These are phyloP conservation scores for Dalechampia spathulata DNA, from an alignment of 441 rosid species.

Conservation along the genomic window DNA sequence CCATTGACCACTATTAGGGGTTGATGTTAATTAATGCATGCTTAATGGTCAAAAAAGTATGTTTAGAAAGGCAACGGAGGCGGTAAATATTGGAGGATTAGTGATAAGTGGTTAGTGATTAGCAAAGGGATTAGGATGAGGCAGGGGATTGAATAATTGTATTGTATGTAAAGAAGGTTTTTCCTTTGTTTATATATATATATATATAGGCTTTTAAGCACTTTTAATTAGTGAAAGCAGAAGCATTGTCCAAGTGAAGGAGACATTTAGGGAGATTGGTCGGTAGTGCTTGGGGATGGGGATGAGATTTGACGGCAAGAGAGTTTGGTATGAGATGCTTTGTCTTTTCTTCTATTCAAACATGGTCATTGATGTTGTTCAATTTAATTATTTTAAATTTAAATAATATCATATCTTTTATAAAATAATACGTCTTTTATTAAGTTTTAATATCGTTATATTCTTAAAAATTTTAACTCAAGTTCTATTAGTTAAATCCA, in stretches of 20 bases:
- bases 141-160: background rate
- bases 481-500: too few relatives aligned
- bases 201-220: background rate
- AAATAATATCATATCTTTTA: too few relatives aligned
- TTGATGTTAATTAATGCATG: background rate
- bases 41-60: slow-evolving; percentile 4
- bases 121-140: slow-evolving; percentile 6
- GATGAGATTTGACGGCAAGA: background rate
- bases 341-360: too few relatives aligned
- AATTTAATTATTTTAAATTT: too few relatives aligned
- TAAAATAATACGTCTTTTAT: too few relatives aligned
- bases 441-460: too few relatives aligned
- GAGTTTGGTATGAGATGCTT: too few relatives aligned
- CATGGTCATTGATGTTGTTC: too few relatives aligned
- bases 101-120: background rate
- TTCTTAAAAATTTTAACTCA: too few relatives aligned
- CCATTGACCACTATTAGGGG: slow-evolving; percentile 6
- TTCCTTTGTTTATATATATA: too few relatives aligned
- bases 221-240: background rate
- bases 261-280: slow-evolving; percentile 15
- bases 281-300: slow-evolving; percentile 22
- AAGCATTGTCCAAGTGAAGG: slow-evolving; percentile 18
- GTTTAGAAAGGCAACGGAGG: slow-evolving; percentile 7
- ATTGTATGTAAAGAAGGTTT: background rate
- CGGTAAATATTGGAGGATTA: too few relatives aligned